A percentile compares a stretch with the other conserved stretches of the same genome.
phyloP scores from a whole-genome alignment of 192 early-diverging fungal genomes.

The Rhizophlyctis rosea region DNA sequence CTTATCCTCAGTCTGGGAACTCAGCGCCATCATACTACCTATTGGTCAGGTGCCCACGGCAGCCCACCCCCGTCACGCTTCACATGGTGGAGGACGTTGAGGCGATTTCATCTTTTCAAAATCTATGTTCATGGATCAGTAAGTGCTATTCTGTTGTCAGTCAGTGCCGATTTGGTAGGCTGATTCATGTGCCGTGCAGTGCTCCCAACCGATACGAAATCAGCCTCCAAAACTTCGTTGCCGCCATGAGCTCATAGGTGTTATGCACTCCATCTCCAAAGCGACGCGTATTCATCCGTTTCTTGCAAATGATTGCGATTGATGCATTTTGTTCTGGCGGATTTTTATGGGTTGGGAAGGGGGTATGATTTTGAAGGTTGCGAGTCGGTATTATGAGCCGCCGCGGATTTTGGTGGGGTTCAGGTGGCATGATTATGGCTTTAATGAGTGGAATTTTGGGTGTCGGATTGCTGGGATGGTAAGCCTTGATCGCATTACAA shows the following conservation, averaged over 20 bases:
- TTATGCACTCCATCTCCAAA: no score
- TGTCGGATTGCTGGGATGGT: constrained; percentile 49
- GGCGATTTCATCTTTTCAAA: constrained; percentile 74
- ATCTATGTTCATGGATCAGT: constrained; percentile 78
- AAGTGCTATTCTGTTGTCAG: constrained; percentile 2
- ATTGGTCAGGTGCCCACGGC: not conserved
- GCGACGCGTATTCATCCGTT: no score
- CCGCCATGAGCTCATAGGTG: constrained; percentile 15
- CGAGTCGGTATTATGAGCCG: constrained; percentile 44
- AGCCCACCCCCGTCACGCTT: constrained; percentile 36
- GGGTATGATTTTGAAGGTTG: no score
- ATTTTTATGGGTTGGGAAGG: no score
- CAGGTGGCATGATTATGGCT: constrained; percentile 39
- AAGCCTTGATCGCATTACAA: no score
- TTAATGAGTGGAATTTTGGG: constrained; percentile 50
- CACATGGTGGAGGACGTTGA: constrained; percentile 72
- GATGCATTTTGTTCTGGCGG: no score
- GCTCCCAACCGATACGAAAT: constrained; percentile 22
- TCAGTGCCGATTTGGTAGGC: not conserved
- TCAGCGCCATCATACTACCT: not conserved
- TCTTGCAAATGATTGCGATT: no score
- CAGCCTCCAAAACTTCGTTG: constrained; percentile 10
- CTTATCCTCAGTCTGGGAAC: constrained; percentile 7
- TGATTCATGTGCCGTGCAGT: constrained; percentile 2
- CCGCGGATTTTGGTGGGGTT: constrained; percentile 48